A percentile compares a stretch with the other conserved stretches of the same genome.
phyloP scores from a whole-genome alignment of 108 stramenopile species.

The Cyclostephanos invisitatus region DNA sequence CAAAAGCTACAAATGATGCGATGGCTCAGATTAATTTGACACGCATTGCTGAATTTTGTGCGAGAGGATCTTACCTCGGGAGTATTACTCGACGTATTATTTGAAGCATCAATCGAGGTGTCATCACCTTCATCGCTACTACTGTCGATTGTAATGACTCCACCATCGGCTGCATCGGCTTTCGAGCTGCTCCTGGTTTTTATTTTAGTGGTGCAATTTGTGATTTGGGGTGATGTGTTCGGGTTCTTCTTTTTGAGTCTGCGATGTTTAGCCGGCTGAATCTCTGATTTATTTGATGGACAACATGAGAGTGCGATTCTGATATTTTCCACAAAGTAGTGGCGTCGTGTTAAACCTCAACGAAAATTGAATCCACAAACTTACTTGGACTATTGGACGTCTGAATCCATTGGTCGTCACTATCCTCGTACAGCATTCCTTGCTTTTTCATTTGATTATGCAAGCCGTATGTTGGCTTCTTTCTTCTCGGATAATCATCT shows the following conservation, averaged over 20 bases:
- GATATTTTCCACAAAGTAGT: not conserved
- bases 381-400: not conserved
- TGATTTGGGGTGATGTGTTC: not conserved
- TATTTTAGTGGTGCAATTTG: not conserved
- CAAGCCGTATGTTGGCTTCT: not conserved
- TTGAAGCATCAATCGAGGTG: constrained; percentile 2
- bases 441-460: not conserved
- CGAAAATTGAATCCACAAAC: not conserved
- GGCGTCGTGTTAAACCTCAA: not conserved
- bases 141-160: constrained; percentile 13
- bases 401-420: not conserved
- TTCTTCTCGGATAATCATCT: not conserved
- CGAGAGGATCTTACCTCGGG: not conserved
- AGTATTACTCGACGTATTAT: not conserved
- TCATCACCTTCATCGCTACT: constrained; percentile 16
- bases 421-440: not conserved
- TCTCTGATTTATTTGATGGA: not conserved
- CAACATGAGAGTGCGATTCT: not conserved
- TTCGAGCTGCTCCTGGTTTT: constrained; percentile 1
- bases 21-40: not conserved
- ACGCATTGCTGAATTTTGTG: not conserved
- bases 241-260: not conserved
- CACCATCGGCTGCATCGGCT: not conserved
- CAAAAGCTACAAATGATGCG: not conserved
- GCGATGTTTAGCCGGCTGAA: not conserved